Evolutionary conservation across 352 stramenopile species (phyloP).

Genomic region (Globisporangium paddicum): DNA sequence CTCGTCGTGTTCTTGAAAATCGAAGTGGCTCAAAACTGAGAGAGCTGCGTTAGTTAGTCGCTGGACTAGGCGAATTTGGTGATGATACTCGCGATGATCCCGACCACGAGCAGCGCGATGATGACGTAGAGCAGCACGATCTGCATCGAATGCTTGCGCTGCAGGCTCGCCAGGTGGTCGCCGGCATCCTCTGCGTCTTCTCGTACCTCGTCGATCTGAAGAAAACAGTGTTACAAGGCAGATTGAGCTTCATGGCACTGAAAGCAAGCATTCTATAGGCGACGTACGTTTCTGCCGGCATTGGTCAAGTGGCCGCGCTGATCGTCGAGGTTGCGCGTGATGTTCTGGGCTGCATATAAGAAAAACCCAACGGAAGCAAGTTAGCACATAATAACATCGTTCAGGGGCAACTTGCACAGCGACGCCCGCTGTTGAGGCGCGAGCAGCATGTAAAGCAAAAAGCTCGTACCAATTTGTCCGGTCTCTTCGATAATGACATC

Average conservation of each 20-base stretch:
- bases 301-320: constrained; percentile 66
- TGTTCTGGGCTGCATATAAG: constrained; percentile 44
- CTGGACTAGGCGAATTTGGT: constrained; percentile 46
- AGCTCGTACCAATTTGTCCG: constrained; percentile 50
- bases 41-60: no score
- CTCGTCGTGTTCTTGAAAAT: not conserved
- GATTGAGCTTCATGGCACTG: no score
- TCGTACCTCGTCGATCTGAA: constrained; percentile 53
- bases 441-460: not conserved
- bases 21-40: not conserved
- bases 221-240: not conserved
- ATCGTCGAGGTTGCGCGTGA: constrained; percentile 46
- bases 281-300: constrained; percentile 60
- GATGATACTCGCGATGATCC: constrained; percentile 65
- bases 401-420: no score
- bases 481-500: constrained; percentile 59
- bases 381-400: no score
- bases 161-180: constrained; percentile 65
- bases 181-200: constrained; percentile 64
- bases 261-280: not conserved
- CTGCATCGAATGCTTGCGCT: constrained; percentile 70
- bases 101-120: constrained; percentile 52
- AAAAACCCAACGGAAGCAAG: not conserved
- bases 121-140: constrained; percentile 75
- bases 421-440: no score